Evolutionary conservation across 345 rosid genomes (phyloP), one percentile per base, ranked within the genome.

Genomic region (Hypericum perforatum): DNA sequence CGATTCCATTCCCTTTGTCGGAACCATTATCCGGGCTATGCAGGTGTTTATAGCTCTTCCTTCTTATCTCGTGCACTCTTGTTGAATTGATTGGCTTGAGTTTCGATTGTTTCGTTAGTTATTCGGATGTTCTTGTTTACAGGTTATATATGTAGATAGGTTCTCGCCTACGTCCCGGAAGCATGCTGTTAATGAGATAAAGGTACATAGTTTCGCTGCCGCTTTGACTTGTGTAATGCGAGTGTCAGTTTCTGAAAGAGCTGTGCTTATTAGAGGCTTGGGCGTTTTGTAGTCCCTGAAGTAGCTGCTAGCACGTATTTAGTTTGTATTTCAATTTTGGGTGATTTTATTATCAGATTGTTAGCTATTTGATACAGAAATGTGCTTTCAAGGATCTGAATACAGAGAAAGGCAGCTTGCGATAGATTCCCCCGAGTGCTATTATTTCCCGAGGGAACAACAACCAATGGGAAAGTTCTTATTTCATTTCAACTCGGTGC

Each of bases 1-100:
- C 66, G 98, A 92, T 66, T 73, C 94, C 45, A 73, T 88, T 45
- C 98, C 98, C 7, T 73, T 83, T 56, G 98, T 92, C 22, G 96
- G 98, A 65, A 92, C 98, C 61, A 92, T 92, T 44, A 88, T 92
- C 65, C 80, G 98, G 68, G 95, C 98, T 56, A 92, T 92, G 98
- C 98, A 92, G 94, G 98, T 86, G 52, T 11, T 39, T 11, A 11
- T 56, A 22, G 32, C 32, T 22, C 22, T 32, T 6, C 32, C 32
- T 50, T 16, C 2, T 36, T 29, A 1, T 0, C 37, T 37, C 7
- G 14, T 45, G 15, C 37, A n/a, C 7, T 44, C 11, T 43, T 36
- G 0, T 13, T 22, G 7, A 12, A 1, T 22, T 1, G 32, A 22
- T 22, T 22, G 32, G 32, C 32, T 22, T 22, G 32, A 22, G 4